Evolutionary conservation across 768 basidiomycete genomes (phyloP).

Genomic region (Hebeloma cylindrosporum): DNA sequence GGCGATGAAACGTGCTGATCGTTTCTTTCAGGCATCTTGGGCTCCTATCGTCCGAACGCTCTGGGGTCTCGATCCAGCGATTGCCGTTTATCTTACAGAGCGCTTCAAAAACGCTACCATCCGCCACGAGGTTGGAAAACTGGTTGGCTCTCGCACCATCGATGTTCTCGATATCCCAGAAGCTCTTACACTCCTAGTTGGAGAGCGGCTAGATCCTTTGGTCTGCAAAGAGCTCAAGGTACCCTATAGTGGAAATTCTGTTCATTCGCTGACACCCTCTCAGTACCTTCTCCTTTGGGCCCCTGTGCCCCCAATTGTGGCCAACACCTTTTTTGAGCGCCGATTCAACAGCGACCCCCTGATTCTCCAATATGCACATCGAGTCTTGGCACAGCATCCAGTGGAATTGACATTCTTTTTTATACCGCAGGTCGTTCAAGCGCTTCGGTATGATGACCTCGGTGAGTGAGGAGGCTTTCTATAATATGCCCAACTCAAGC

Average conservation of each 20-base stretch:
- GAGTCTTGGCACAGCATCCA: conserved; percentile 92
- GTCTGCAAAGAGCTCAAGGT: conserved; percentile 78
- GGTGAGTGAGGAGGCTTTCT: conserved; percentile 46
- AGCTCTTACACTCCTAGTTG: conserved; percentile 77
- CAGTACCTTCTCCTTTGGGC: conserved; percentile 90
- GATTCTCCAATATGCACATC: conserved; percentile 93
- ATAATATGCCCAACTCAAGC: neutral
- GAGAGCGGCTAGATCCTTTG: conserved; percentile 59
- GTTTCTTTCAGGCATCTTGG: conserved; percentile 57
- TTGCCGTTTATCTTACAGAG: conserved; percentile 82
- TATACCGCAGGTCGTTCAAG: conserved; percentile 97
- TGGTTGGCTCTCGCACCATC: conserved; percentile 71
- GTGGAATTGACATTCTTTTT: conserved; percentile 98
- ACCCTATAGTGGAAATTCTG: neutral
- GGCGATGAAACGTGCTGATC: neutral
- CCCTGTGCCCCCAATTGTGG: conserved; percentile 80
- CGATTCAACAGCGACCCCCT: conserved; percentile 82
- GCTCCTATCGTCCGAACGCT: conserved; percentile 61
- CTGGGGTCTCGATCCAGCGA: conserved; percentile 83
- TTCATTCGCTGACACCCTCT: neutral
- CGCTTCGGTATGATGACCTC: conserved; percentile 84
- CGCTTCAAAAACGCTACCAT: conserved; percentile 75
- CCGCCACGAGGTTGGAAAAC: conserved; percentile 68
- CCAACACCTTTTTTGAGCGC: conserved; percentile 82
- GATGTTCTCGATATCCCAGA: conserved; percentile 77